A percentile compares a stretch with the other conserved stretches of the same genome.
phyloP scores from a whole-genome alignment of 257 asterid species.

The Plectranthus barbatus region DNA sequence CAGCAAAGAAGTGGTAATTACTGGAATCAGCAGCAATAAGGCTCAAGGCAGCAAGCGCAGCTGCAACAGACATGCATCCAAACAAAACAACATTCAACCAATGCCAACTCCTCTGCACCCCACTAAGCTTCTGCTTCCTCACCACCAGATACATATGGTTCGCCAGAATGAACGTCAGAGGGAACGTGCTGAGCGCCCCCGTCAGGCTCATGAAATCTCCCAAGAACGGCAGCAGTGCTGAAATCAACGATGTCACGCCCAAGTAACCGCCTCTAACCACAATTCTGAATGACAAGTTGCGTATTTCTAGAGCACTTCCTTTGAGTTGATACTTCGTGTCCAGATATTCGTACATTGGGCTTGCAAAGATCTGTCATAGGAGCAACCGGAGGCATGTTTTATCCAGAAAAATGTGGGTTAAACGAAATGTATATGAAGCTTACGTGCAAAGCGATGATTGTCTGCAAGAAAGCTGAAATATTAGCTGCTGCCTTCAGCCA shows the following conservation, averaged over 20 bases:
- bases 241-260: constrained; percentile 48
- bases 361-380: constrained; percentile 60
- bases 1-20: constrained; percentile 73
- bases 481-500: constrained; percentile 79
- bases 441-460: constrained; percentile 72
- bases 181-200: constrained; percentile 81
- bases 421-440: not conserved
- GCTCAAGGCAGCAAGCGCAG: constrained; percentile 57
- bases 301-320: constrained; percentile 56
- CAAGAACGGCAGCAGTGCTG: constrained; percentile 77
- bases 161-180: constrained; percentile 85
- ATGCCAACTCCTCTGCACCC: constrained; percentile 70
- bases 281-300: constrained; percentile 58
- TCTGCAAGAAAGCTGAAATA: constrained; percentile 74
- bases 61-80: constrained; percentile 40
- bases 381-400: not conserved
- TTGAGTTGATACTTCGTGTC: constrained; percentile 53
- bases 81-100: constrained; percentile 70
- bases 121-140: constrained; percentile 34
- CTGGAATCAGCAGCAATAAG: constrained; percentile 59
- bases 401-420: not conserved
- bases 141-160: constrained; percentile 87
- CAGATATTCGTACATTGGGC: constrained; percentile 85
- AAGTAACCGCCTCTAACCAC: constrained; percentile 68
- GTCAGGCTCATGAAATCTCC: constrained; percentile 97